Evolutionary conservation across 345 rosid genomes (phyloP).

Genomic region (Camelina laxa): DNA sequence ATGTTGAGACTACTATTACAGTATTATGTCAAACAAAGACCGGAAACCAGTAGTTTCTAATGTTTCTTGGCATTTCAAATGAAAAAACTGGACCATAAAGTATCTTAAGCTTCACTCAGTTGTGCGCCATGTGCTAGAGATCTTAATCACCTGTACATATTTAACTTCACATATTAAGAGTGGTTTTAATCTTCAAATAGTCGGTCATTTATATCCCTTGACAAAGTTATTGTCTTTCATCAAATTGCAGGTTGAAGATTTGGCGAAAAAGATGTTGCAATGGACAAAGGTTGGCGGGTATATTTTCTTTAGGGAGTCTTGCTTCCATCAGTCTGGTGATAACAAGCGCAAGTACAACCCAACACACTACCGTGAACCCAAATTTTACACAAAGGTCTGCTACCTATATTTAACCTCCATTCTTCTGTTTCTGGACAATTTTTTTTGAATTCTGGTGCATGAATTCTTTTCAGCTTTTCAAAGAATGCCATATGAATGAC

Average conservation of each 20-base stretch:
- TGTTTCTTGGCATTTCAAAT: not conserved
- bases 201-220: conserved; percentile 1
- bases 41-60: not conserved
- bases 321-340: conserved; percentile 97
- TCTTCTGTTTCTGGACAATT: conserved; percentile 11
- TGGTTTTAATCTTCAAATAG: not conserved
- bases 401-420: not conserved
- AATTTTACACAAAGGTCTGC: conserved; percentile 88
- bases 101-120: conserved; percentile 12
- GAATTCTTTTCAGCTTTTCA: conserved; percentile 65
- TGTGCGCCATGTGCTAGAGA: not conserved
- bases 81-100: not conserved
- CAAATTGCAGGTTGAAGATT: conserved; percentile 64
- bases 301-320: conserved; percentile 95
- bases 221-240: not conserved
- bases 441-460: not conserved
- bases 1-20: not conserved
- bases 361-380: conserved; percentile 96
- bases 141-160: not conserved
- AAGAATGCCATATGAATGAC: conserved; percentile 67
- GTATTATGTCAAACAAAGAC: not conserved
- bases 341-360: conserved; percentile 79
- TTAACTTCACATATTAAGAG: not conserved
- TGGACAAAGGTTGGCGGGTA: conserved; percentile 93
- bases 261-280: conserved; percentile 75